Percentiles rank a stretch among this genome's conserved stretches.
These are phyloP conservation scores for Vitis hybrid DNA, from an alignment of 177 flowering plant genomes.

Conservation along the genomic window DNA sequence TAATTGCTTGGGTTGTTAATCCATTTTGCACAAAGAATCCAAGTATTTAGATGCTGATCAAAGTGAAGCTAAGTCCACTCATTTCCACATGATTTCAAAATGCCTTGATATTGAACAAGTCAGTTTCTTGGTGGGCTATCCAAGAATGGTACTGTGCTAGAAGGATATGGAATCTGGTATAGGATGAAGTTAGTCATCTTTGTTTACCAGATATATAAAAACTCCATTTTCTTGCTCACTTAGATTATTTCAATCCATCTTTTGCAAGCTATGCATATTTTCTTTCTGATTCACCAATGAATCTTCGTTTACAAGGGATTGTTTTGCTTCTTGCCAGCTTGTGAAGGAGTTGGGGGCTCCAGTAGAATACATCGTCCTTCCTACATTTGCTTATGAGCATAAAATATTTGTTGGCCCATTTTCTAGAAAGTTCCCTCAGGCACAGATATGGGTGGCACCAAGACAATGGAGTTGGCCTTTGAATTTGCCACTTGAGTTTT, in stretches of 20 bases:
- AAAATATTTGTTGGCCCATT: conserved; percentile 97
- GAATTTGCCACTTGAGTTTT: conserved; percentile 90
- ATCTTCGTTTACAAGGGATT: background rate
- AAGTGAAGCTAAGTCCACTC: background rate
- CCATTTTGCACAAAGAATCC: background rate
- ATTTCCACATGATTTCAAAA: background rate
- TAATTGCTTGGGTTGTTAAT: background rate
- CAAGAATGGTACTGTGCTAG: background rate
- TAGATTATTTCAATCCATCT: background rate
- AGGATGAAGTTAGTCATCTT: background rate
- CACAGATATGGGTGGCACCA: conserved; percentile 96
- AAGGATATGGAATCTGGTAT: background rate
- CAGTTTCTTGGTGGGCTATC: background rate
- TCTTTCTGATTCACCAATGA: background rate
- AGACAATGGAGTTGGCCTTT: conserved; percentile 99
- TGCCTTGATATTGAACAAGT: background rate
- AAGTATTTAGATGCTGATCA: background rate
- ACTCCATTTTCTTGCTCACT: background rate
- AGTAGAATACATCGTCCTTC: conserved; percentile 83
- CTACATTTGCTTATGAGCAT: conserved; percentile 98
- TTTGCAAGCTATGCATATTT: background rate
- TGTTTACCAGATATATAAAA: background rate
- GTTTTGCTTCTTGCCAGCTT: conserved; percentile 48
- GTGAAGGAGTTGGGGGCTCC: conserved; percentile 89
- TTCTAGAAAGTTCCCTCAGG: conserved; percentile 90